Conservation (phyloP, 352 stramenopile genomes). For the Phytophthora quininea region DNA sequence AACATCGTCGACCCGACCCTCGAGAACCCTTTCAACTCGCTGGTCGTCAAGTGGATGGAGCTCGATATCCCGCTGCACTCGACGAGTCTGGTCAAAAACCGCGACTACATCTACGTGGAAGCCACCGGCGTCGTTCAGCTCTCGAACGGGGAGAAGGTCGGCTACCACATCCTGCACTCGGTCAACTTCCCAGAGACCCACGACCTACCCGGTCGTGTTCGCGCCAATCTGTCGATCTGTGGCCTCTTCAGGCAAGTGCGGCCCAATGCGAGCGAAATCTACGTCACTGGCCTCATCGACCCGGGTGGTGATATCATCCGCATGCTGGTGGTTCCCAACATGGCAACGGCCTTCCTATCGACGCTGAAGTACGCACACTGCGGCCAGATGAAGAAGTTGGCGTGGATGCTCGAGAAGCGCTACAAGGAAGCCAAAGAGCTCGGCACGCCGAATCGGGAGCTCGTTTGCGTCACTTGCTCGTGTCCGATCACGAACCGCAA, state of each 20-base stretch:
- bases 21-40: conserved; percentile 54
- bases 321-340: conserved; percentile 35
- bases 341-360: conserved; percentile 39
- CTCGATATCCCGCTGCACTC: conserved; percentile 35
- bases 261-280: conserved; percentile 39
- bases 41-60: conserved; percentile 65
- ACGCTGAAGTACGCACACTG: conserved; percentile 44
- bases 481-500: conserved; percentile 25
- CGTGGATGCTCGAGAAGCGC: conserved; percentile 42
- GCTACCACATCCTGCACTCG: conserved; percentile 51
- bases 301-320: conserved; percentile 42
- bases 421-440: conserved; percentile 36
- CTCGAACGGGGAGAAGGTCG: conserved; percentile 40
- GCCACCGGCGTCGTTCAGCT: conserved; percentile 37
- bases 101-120: conserved; percentile 64
- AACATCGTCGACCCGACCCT: conserved; percentile 43
- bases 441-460: conserved; percentile 30
- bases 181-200: conserved; percentile 43
- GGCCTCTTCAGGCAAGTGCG: conserved; percentile 41
- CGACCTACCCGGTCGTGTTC: conserved; percentile 41
- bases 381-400: conserved; percentile 53
- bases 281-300: conserved; percentile 41
- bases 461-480: conserved; percentile 36
- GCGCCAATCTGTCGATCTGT: conserved; percentile 47
- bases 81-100: conserved; percentile 35